These are phyloP conservation scores for Calocybe cyanea DNA, from an alignment of 768 basidiomycete species.

Conservation along the genomic window DNA sequence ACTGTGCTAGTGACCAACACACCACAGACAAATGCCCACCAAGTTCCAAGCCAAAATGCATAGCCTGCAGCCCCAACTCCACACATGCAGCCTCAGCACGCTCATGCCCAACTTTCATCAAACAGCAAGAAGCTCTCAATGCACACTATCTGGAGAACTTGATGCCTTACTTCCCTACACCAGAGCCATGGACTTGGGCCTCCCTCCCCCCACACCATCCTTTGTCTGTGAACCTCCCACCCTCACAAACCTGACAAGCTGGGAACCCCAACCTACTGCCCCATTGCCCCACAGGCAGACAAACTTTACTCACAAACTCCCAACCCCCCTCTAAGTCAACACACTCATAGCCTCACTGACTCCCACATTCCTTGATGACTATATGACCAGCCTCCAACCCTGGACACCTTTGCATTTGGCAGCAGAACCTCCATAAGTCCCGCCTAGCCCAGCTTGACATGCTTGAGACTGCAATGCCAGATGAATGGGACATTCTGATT, in stretches of 20 bases:
- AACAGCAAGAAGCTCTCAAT: not conserved
- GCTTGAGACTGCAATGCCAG: too few relatives aligned
- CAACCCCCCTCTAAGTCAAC: too few relatives aligned
- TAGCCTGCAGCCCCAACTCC: slow-evolving; percentile 7
- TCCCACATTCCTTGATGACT: too few relatives aligned
- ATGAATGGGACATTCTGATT: too few relatives aligned
- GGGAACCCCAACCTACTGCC: too few relatives aligned
- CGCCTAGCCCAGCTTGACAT: too few relatives aligned
- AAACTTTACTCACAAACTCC: too few relatives aligned
- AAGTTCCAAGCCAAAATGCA: not conserved
- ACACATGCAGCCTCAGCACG: not conserved
- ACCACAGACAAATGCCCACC: not conserved
- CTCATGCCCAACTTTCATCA: not conserved
- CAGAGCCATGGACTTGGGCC: slow-evolving; percentile 5
- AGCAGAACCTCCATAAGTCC: too few relatives aligned
- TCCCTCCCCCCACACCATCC: slow-evolving; percentile 1
- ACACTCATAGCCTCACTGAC: too few relatives aligned
- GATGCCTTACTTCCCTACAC: slow-evolving; percentile 10
- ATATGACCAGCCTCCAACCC: not conserved
- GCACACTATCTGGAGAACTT: slow-evolving; percentile 4
- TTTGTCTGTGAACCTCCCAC: not conserved
- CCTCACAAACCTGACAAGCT: not conserved
- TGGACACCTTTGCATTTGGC: not conserved
- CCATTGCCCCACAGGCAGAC: too few relatives aligned
- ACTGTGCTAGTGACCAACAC: slow-evolving; percentile 3